Evolutionary conservation across 164 flowering plant genomes (phyloP).

Genomic region (Magnolia officinalis): DNA sequence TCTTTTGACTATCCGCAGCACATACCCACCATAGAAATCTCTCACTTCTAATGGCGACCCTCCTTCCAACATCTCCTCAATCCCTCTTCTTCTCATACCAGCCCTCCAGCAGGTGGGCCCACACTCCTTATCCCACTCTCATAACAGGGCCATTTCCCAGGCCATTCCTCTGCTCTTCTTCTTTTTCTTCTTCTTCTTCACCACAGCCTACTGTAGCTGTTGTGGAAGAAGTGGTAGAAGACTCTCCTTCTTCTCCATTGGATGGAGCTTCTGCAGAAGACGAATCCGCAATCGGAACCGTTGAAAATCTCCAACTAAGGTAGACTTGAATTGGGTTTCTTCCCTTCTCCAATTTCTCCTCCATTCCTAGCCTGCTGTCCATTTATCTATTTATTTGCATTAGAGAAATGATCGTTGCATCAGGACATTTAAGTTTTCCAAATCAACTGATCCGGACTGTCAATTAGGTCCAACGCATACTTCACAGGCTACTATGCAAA

Average conservation of each 20-base stretch:
- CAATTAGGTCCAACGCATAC: not conserved
- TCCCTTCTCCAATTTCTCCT: not conserved
- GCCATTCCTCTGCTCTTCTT: slow-evolving; percentile 14
- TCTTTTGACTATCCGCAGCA: not conserved
- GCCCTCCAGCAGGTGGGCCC: slow-evolving; percentile 8
- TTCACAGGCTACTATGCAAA: not conserved
- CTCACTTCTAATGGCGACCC: slow-evolving; percentile 7
- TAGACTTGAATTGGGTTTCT: slow-evolving; percentile 5
- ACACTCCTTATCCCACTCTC: not conserved
- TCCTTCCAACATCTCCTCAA: slow-evolving; percentile 3
- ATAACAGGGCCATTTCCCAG: slow-evolving; percentile 3
- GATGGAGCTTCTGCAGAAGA: slow-evolving; percentile 17
- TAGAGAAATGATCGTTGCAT: not conserved
- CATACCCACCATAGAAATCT: not conserved
- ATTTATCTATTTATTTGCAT: not conserved
- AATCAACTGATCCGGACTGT: not conserved
- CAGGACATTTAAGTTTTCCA: not conserved
- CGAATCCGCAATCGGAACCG: slow-evolving; percentile 12
- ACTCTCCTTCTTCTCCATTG: slow-evolving; percentile 17
- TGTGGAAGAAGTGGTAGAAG: slow-evolving; percentile 27
- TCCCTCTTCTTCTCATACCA: not conserved
- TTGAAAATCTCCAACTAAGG: slow-evolving; percentile 12
- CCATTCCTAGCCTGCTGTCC: not conserved
- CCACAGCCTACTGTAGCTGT: slow-evolving; percentile 5
- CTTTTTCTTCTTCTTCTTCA: slow-evolving; percentile 20